phyloP scores from a whole-genome alignment of 192 early-diverging fungal genomes.

The Dimargaris verticillata region DNA sequence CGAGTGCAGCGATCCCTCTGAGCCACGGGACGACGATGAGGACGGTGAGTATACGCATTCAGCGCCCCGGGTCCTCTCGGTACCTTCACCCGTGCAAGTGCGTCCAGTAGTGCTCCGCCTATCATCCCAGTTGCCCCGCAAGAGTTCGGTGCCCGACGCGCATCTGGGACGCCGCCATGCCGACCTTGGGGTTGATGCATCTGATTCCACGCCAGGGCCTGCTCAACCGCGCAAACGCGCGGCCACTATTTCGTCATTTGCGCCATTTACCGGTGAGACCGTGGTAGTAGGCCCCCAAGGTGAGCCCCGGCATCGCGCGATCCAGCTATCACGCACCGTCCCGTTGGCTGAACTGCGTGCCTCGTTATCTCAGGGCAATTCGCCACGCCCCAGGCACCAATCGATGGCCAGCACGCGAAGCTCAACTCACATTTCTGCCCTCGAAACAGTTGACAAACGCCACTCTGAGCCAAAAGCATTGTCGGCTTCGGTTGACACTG shows the following conservation, averaged over 20 bases:
- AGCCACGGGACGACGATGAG: too few species aligned
- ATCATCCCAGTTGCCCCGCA: background rate
- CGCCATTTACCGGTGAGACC: background rate
- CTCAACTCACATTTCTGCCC: too few species aligned
- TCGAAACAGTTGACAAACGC: too few species aligned
- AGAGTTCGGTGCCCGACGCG: background rate
- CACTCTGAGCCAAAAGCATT: too few species aligned
- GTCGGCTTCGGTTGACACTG: too few species aligned
- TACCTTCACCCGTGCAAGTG: background rate
- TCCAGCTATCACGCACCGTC: background rate
- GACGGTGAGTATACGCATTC: background rate
- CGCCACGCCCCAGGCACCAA: background rate
- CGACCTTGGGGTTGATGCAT: background rate
- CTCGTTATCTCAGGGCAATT: background rate
- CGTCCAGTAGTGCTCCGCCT: background rate
- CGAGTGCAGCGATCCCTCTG: too few species aligned
- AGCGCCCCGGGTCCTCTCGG: background rate
- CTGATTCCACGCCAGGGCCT: background rate
- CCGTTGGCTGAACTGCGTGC: background rate
- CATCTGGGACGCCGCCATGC: background rate
- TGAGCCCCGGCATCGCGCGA: background rate
- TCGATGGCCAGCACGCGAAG: too few species aligned
- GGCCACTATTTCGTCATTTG: background rate
- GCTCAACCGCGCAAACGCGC: background rate
- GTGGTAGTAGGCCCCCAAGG: background rate